Conservation (phyloP, 192 early-diverging fungal species). For the Ambispora gerdemannii region DNA sequence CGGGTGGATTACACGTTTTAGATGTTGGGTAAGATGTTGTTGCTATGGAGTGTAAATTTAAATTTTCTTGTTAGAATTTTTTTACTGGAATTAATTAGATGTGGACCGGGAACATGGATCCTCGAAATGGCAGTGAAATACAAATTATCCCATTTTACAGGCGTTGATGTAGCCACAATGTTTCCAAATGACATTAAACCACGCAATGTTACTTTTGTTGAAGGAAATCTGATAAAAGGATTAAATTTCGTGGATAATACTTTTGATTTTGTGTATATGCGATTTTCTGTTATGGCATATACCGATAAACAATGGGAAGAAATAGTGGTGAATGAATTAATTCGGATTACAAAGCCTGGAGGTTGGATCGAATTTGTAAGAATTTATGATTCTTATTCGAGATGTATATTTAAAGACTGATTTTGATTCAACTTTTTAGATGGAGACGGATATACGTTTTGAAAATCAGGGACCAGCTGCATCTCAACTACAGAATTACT, state of each 20-base stretch:
- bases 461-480: conserved; percentile 16
- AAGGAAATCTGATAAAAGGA: conserved; percentile 21
- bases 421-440: background rate
- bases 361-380: conserved; percentile 28
- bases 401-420: too few species aligned
- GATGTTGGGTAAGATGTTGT: conserved; percentile 21
- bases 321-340: conserved; percentile 17
- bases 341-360: conserved; percentile 24
- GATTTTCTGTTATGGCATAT: conserved; percentile 6
- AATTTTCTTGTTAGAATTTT: background rate
- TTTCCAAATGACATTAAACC: conserved; percentile 24
- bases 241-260: conserved; percentile 31
- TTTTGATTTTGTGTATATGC: conserved; percentile 32
- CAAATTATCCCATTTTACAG: conserved; percentile 31
- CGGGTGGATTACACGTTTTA: background rate
- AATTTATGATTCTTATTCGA: too few species aligned
- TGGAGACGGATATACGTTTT: conserved; percentile 24
- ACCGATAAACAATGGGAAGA: conserved; percentile 12
- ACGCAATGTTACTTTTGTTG: conserved; percentile 19
- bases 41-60: background rate
- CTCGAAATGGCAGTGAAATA: conserved; percentile 41
- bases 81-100: background rate
- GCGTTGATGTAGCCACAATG: conserved; percentile 36
- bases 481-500: background rate
- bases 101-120: conserved; percentile 42